These are phyloP conservation scores for Thalassiosira ordinaria DNA, from an alignment of 352 stramenopile genomes.

Conservation along the genomic window DNA sequence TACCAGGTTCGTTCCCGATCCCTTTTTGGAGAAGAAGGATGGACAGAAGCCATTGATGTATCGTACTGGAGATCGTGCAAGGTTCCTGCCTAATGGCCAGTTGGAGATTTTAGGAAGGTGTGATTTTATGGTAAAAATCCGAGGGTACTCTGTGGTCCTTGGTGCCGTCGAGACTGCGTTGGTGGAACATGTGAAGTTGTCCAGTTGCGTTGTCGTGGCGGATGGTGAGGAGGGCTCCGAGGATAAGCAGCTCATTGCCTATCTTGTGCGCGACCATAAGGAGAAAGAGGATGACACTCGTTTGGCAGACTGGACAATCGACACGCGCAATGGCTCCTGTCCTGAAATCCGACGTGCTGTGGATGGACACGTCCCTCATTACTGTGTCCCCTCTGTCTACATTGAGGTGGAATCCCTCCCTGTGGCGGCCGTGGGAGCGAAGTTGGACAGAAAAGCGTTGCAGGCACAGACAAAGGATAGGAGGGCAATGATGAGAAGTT, in stretches of 20 bases:
- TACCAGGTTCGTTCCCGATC: slow-evolving; percentile 85
- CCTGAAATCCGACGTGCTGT: slow-evolving; percentile 42
- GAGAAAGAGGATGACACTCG: slow-evolving; percentile 36
- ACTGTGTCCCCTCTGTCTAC: slow-evolving; percentile 45
- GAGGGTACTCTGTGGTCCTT: slow-evolving; percentile 93
- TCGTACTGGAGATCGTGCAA: slow-evolving; percentile 90
- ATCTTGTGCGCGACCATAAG: slow-evolving; percentile 72
- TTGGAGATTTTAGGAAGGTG: slow-evolving; percentile 92
- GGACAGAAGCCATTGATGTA: slow-evolving; percentile 87
- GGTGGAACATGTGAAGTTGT: slow-evolving; percentile 88
- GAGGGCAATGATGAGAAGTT: slow-evolving; percentile 38
- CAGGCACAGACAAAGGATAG: slow-evolving; percentile 85
- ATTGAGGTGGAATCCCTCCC: slow-evolving; percentile 60
- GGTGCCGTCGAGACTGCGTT: slow-evolving; percentile 91
- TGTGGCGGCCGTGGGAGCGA: slow-evolving; percentile 81
- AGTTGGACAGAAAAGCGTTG: slow-evolving; percentile 90
- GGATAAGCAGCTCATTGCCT: slow-evolving; percentile 91
- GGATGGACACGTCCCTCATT: slow-evolving; percentile 36
- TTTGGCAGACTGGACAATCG: slow-evolving; percentile 42
- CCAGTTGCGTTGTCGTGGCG: slow-evolving; percentile 90
- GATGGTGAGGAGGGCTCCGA: slow-evolving; percentile 87
- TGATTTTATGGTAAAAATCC: slow-evolving; percentile 96
- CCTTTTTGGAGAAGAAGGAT: slow-evolving; percentile 57
- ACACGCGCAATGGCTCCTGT: slow-evolving; percentile 46
- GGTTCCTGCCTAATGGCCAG: slow-evolving; percentile 90